phyloP scores from a whole-genome alignment of 75 land plant species.

The Selaginella tamariscina region DNA sequence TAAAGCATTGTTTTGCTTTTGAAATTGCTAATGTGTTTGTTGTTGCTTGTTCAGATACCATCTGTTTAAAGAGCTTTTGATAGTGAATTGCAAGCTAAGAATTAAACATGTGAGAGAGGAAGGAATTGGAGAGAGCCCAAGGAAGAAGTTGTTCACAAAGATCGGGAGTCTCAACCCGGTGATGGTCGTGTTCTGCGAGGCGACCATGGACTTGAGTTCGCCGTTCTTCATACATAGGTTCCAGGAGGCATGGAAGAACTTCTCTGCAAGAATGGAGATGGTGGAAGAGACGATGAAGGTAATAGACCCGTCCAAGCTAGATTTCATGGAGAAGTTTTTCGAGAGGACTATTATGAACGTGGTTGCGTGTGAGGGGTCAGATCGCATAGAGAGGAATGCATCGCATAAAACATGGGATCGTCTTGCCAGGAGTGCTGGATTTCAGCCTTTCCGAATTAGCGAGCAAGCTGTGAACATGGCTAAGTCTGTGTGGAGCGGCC shows the following conservation, averaged over 20 bases:
- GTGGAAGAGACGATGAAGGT: slow-evolving; percentile 34
- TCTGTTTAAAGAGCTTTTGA: slow-evolving; percentile 39
- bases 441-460: slow-evolving; percentile 35
- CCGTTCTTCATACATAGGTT: slow-evolving; percentile 73
- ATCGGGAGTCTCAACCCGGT: slow-evolving; percentile 53
- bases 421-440: slow-evolving; percentile 50
- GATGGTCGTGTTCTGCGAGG: slow-evolving; percentile 43
- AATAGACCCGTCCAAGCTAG: slow-evolving; percentile 34
- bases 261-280: slow-evolving; percentile 54
- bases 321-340: slow-evolving; percentile 36
- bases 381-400: slow-evolving; percentile 72
- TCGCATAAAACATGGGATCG: slow-evolving; percentile 79
- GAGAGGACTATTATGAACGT: slow-evolving; percentile 62
- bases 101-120: slow-evolving; percentile 54
- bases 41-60: too few relatives aligned
- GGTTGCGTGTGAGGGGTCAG: slow-evolving; percentile 69
- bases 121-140: slow-evolving; percentile 39
- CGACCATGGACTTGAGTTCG: slow-evolving; percentile 49
- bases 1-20: slow-evolving; percentile 56
- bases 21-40: slow-evolving; percentile 39
- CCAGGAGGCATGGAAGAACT: slow-evolving; percentile 60
- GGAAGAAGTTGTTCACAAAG: slow-evolving; percentile 42
- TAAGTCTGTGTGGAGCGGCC: slow-evolving; percentile 32
- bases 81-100: slow-evolving; percentile 51
- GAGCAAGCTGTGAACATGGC: slow-evolving; percentile 23